phyloP scores from a whole-genome alignment of 768 basidiomycete genomes.

The Agaricus subrufescens region DNA sequence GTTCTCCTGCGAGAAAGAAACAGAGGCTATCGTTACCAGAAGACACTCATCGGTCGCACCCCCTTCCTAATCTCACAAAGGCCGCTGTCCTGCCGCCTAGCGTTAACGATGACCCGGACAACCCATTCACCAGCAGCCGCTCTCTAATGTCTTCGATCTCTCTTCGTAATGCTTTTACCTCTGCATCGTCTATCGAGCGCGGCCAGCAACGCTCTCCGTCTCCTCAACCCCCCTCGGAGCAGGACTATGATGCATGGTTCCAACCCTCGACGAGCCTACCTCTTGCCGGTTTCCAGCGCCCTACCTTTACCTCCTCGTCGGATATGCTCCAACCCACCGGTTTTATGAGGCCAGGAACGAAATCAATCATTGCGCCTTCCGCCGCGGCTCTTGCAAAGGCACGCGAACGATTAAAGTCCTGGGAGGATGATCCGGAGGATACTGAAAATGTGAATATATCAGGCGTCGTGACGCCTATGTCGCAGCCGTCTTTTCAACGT shows the following conservation, averaged over 20 bases:
- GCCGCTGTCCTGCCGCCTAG: conserved; percentile 7
- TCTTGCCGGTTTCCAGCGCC: conserved; percentile 31
- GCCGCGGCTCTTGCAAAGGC: conserved; percentile 50
- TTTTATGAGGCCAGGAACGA: conserved; percentile 1
- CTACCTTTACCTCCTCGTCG: conserved; percentile 16
- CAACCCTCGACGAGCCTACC: conserved; percentile 23
- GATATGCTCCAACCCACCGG: conserved; percentile 8
- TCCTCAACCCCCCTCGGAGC: conserved; percentile 32
- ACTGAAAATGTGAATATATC: conserved; percentile 19
- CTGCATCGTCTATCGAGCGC: conserved; percentile 8
- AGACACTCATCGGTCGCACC: neutral
- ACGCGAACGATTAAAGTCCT: conserved; percentile 41
- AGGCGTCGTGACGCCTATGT: conserved; percentile 14
- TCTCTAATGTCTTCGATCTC: neutral
- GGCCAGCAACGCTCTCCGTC: conserved; percentile 28
- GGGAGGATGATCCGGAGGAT: conserved; percentile 13
- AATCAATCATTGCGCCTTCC: conserved; percentile 39
- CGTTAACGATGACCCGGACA: conserved; percentile 33
- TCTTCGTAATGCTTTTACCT: conserved; percentile 25
- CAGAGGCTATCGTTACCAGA: conserved; percentile 7
- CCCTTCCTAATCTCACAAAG: neutral
- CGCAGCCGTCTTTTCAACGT: conserved; percentile 21
- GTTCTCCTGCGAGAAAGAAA: conserved; percentile 8
- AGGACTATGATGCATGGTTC: conserved; percentile 49
- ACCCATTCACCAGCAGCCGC: conserved; percentile 28